These are phyloP conservation scores for Hordeum marinum DNA, from an alignment of 176 grass and related monocot species.

Conservation along the genomic window DNA sequence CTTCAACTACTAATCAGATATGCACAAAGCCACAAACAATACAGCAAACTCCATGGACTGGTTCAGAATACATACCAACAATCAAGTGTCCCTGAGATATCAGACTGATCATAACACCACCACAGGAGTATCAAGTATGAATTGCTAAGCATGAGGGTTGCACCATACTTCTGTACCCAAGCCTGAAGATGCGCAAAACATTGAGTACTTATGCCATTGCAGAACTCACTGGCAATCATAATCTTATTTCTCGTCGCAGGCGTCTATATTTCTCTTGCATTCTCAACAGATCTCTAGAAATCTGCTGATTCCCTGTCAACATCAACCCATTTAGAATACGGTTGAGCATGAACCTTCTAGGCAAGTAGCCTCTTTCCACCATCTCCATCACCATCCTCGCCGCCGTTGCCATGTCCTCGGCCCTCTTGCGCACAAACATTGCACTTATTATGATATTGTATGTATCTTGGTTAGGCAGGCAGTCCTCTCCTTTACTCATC, in stretches of 20 bases:
- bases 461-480: conserved; percentile 83
- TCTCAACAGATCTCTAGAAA: conserved; percentile 66
- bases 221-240: conserved; percentile 27
- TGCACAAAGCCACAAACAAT: not conserved
- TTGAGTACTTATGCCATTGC: not conserved
- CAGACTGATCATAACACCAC: not conserved
- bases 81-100: not conserved
- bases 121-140: not conserved
- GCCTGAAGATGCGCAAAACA: not conserved
- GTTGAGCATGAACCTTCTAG: conserved; percentile 92
- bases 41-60: not conserved
- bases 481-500: conserved; percentile 57
- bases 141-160: not conserved
- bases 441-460: conserved; percentile 89
- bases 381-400: conserved; percentile 85
- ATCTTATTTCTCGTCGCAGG: conserved; percentile 53
- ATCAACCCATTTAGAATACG: conserved; percentile 78
- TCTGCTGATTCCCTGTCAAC: conserved; percentile 77
- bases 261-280: conserved; percentile 74
- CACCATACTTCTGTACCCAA: not conserved
- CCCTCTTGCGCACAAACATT: conserved; percentile 87
- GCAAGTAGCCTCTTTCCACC: conserved; percentile 82
- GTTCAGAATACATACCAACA: not conserved
- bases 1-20: not conserved
- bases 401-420: conserved; percentile 64